Conservation (phyloP, 192 early-diverging fungal species). For the Thamnidium elegans region DNA sequence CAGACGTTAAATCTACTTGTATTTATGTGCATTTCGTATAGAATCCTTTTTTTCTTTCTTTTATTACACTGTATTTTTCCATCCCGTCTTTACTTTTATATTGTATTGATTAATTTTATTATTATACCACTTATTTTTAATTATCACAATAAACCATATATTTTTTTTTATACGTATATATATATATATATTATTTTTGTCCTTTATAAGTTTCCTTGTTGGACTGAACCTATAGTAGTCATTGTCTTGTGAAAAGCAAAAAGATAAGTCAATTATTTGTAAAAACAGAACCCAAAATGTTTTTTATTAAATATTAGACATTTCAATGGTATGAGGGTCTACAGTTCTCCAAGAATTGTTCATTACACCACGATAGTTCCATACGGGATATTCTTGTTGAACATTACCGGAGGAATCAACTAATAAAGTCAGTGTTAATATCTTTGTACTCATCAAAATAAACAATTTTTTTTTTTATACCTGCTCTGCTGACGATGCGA, state of each 20-base stretch:
- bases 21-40: not conserved
- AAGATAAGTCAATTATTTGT: too few relatives aligned
- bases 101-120: too few relatives aligned
- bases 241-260: too few relatives aligned
- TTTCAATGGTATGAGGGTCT: conserved; percentile 1
- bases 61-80: not conserved
- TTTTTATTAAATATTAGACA: conserved; percentile 10
- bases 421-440: conserved; percentile 10
- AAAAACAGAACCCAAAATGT: too few relatives aligned
- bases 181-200: too few relatives aligned
- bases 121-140: too few relatives aligned
- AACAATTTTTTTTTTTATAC: conserved; percentile 34
- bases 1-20: conserved; percentile 20
- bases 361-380: conserved; percentile 82
- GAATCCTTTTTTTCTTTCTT: not conserved
- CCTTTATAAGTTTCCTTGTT: too few relatives aligned
- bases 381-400: conserved; percentile 74
- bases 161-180: too few relatives aligned
- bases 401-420: conserved; percentile 81
- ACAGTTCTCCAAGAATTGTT: conserved; percentile 63
- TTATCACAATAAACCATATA: too few relatives aligned
- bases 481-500: conserved; percentile 77
- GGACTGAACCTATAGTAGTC: too few relatives aligned
- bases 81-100: too few relatives aligned
- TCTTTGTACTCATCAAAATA: not conserved